Base-by-base conservation (phyloP, 768 basidiomycete species). In the Phlebiopsis flavidoalba region DNA sequence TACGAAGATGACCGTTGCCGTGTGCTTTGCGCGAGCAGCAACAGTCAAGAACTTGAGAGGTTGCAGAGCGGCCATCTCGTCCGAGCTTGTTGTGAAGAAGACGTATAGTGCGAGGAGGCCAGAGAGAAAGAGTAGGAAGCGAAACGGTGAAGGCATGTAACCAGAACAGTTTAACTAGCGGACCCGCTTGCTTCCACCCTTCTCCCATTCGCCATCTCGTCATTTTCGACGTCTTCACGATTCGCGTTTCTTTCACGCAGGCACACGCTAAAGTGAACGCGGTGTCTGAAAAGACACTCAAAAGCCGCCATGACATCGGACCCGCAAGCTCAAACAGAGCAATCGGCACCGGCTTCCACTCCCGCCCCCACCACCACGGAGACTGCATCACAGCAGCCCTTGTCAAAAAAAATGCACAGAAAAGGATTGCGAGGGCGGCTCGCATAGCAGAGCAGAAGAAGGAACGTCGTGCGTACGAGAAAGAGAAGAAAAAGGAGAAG, bases 1-100 rank as follows among this genome's bases (percentile, higher is more conserved):
- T 45, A 93, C 75, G 72, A 96, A 93, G 67, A 96, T 88, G 64
- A 96, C 84, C 0, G 92, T 94, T 8, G 92, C 91, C 8, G 90
- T 87, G 73, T 96, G 94, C 64, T 81, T 84, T 43, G 76, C 68
- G 46, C 76, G 69, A 11, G 91, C 78, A 40, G 81, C 76, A 33
- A 89, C 76, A 33, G 79, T 76, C 63, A 88, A 71, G 71, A 70
- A 80, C 66, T 81, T 80, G 56, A 87, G 76, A 21, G 71, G 64
- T 31, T 60, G 65, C 21, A 68, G 52, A 17, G 65, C 71, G 57
- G 67, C 64, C 63, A 70, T 69, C 55, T 8, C 1, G 5, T 53
- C n/a, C 5, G 33, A 33, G 7, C 19, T 17, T 35, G 15, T 31
- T 4, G 33, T 2, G 21, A 33, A 60, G 8, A 37, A 45, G 33